Evolutionary conservation across 306 rosid genomes (phyloP).

Genomic region (Trifolium repens): DNA sequence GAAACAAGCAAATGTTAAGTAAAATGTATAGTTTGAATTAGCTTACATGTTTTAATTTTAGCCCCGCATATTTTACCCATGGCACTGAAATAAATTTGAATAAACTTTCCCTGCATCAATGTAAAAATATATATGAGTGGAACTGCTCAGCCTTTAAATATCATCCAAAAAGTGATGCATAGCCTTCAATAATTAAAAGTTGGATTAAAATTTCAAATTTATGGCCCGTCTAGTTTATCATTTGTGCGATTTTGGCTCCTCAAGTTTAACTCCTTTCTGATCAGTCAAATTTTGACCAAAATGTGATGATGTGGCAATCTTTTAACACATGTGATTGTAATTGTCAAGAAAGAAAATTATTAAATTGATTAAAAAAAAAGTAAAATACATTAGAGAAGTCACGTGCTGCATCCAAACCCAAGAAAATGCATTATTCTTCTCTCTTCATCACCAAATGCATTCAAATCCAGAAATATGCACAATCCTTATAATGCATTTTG

Average conservation of each 20-base stretch:
- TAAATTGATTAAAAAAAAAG: no score
- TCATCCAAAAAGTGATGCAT: slow-evolving; percentile 32
- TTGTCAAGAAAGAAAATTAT: no score
- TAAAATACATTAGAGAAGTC: no score
- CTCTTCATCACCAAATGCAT: no score
- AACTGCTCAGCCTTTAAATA: slow-evolving; percentile 28
- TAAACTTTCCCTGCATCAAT: slow-evolving; percentile 83
- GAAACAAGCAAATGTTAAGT: slow-evolving; percentile 30
- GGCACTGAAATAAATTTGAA: slow-evolving; percentile 72
- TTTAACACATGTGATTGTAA: no score
- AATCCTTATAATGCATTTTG: slow-evolving; percentile 55
- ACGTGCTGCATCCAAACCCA: no score
- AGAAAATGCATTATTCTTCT: no score
- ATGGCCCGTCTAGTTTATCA: background rate
- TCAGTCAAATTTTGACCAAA: no score
- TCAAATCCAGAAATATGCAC: no score
- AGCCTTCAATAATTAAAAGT: slow-evolving; percentile 33
- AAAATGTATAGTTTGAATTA: slow-evolving; percentile 31
- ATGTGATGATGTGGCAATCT: no score
- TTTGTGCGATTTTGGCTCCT: no score
- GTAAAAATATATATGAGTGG: slow-evolving; percentile 41
- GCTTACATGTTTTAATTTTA: slow-evolving; percentile 85
- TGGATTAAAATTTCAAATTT: slow-evolving; percentile 2
- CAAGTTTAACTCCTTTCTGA: no score
- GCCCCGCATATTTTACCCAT: slow-evolving; percentile 80